A percentile compares a stretch with the other conserved stretches of the same genome.
Conservation (phyloP, 495 filamentous ascomycete genomes). For the Tuber borchii region DNA sequence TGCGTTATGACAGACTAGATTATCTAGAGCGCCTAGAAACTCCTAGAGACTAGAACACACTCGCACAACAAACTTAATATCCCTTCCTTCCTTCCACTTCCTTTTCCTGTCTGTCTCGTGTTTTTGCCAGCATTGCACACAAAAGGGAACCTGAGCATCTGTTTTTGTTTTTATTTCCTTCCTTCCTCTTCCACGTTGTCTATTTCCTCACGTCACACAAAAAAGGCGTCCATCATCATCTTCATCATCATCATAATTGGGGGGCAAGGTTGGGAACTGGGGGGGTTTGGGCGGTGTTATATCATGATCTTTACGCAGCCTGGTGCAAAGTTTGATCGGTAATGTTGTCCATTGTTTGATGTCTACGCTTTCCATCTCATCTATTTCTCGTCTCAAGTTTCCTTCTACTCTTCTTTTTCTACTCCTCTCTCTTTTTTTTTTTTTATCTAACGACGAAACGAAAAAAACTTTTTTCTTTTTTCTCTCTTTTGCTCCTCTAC, state of each 20-base stretch:
- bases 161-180: conserved; percentile 3
- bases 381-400: conserved; percentile 1
- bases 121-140: conserved; percentile 4
- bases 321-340: conserved; percentile 40
- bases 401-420: not conserved
- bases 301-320: conserved; percentile 36
- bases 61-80: not conserved
- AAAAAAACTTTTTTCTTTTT: conserved; percentile 34
- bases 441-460: conserved; percentile 38
- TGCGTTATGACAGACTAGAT: conserved; percentile 36
- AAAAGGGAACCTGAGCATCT: conserved; percentile 2
- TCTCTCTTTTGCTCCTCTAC: conserved; percentile 29
- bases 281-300: conserved; percentile 4
- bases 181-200: not conserved
- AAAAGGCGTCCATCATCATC: conserved; percentile 7
- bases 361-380: conserved; percentile 2
- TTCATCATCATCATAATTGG: conserved; percentile 1
- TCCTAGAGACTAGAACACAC: not conserved
- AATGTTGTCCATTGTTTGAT: conserved; percentile 28
- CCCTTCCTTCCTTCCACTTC: conserved; percentile 3
- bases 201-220: conserved; percentile 4
- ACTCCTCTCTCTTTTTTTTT: not conserved
- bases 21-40: conserved; percentile 14
- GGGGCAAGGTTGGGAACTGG: not conserved
- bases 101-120: not conserved